Conservation (phyloP, 2,329 filamentous ascomycete species). For the Helotiales sp. region DNA sequence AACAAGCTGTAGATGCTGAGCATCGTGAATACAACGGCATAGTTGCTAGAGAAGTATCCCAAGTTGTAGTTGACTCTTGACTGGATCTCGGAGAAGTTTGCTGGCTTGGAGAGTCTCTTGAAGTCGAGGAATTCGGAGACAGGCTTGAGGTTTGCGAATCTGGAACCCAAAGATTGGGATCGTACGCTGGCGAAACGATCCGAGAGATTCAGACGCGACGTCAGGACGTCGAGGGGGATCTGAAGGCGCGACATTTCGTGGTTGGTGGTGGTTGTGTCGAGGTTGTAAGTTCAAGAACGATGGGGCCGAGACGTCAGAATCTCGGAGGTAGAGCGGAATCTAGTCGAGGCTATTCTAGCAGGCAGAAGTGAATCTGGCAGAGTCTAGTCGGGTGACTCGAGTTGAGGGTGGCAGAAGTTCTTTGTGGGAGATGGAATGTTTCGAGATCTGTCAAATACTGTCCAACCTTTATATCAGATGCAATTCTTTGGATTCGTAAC, state of each 20-base stretch:
- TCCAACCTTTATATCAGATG: constrained; percentile 29
- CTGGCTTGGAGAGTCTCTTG: constrained; percentile 93
- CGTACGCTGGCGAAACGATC: constrained; percentile 87
- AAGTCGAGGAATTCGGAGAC: constrained; percentile 93
- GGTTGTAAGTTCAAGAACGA: constrained; percentile 4
- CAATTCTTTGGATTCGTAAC: constrained; percentile 17
- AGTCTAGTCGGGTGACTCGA: constrained; percentile 7
- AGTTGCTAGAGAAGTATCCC: constrained; percentile 97
- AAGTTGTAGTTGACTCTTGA: constrained; percentile 97
- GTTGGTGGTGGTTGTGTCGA: constrained; percentile 1
- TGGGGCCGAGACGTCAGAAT: constrained; percentile 3
- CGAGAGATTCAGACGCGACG: constrained; percentile 83
- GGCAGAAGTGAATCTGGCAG: constrained; percentile 9
- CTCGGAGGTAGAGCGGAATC: background rate
- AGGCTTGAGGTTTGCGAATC: constrained; percentile 92
- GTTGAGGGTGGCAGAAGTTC: background rate
- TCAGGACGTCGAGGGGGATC: constrained; percentile 90
- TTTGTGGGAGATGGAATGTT: constrained; percentile 24
- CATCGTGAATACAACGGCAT: constrained; percentile 91
- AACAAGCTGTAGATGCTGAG: constrained; percentile 94
- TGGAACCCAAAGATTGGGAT: constrained; percentile 75
- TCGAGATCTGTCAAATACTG: constrained; percentile 38
- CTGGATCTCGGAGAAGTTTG: constrained; percentile 88
- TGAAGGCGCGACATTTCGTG: constrained; percentile 80
- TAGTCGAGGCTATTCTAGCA: constrained; percentile 16